These are phyloP conservation scores for Dictyostelium discoideum DNA, from an alignment of 78 protist species.

Conservation along the genomic window dicty_2.7 NC_007091.3:2943001-2943500, in stretches of 20 bases:
- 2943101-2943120: background rate
- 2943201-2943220: background rate
- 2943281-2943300: background rate
- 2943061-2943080: background rate
- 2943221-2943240: background rate
- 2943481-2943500: background rate
- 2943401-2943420: background rate
- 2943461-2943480: background rate
- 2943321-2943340: background rate
- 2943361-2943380: background rate
- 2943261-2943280: background rate
- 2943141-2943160: background rate
- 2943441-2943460: background rate
- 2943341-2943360: background rate
- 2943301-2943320: background rate
- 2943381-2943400: background rate
- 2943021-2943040: background rate
- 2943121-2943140: background rate
- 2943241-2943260: background rate
- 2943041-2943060: conserved; percentile 2
- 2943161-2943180: too few species aligned
- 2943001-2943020: background rate
- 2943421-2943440: background rate
- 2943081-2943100: background rate
- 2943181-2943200: background rate